Evolutionary conservation across 2,329 filamentous ascomycete genomes (phyloP).

Genomic region (Trichoderma sp.): DNA sequence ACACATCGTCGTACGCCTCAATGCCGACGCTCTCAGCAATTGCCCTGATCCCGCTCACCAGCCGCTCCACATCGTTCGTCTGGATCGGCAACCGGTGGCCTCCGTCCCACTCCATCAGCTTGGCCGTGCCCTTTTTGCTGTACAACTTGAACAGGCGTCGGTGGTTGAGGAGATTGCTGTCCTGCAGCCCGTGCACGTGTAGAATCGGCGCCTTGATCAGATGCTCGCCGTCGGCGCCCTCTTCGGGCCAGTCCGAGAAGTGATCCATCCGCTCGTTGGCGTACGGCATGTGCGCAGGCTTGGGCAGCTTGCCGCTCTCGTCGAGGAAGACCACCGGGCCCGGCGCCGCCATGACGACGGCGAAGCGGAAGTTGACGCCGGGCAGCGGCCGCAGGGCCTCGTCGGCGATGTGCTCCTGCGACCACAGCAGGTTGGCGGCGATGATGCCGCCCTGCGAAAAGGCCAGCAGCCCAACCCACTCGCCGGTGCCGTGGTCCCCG

Average conservation of each 20-base stretch:
- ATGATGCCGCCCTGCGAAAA: slow-evolving; percentile 71
- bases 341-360: slow-evolving; percentile 43
- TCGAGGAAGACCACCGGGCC: slow-evolving; percentile 41
- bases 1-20: neutral
- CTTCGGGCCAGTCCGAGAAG: slow-evolving; percentile 48
- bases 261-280: slow-evolving; percentile 34
- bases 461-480: slow-evolving; percentile 64
- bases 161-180: slow-evolving; percentile 62
- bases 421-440: slow-evolving; percentile 60
- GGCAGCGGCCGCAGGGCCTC: slow-evolving; percentile 31
- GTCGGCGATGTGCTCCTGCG: slow-evolving; percentile 56
- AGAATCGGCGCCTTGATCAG: slow-evolving; percentile 41
- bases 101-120: slow-evolving; percentile 73
- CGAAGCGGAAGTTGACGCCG: slow-evolving; percentile 40
- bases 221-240: slow-evolving; percentile 43
- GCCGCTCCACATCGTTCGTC: slow-evolving; percentile 61
- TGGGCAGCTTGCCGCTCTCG: slow-evolving; percentile 48
- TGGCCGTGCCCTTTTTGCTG: slow-evolving; percentile 57
- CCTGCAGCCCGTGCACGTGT: slow-evolving; percentile 55
- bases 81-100: slow-evolving; percentile 73
- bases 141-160: slow-evolving; percentile 59
- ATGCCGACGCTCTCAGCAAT: slow-evolving; percentile 33
- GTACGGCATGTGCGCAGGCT: slow-evolving; percentile 51
- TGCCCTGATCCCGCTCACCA: slow-evolving; percentile 36
- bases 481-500: slow-evolving; percentile 57